Conservation (phyloP, 352 stramenopile species). For the Pythium aristosporum region DNA sequence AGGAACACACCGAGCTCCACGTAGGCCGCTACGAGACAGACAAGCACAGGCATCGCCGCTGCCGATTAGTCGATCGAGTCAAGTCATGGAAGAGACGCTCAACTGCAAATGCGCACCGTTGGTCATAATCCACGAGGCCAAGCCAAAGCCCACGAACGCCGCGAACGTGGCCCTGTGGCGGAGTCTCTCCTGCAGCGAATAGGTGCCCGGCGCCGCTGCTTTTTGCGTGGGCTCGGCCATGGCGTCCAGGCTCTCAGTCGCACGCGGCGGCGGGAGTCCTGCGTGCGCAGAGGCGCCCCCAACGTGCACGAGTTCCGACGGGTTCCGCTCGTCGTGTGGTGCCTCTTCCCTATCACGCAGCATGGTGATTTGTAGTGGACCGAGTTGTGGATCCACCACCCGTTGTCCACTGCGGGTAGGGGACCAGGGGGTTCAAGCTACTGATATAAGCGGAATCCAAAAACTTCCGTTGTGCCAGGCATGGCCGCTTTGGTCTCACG, state of each 20-base stretch:
- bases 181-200: slow-evolving; percentile 5
- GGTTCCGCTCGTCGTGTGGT: not conserved
- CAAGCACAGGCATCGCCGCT: too few relatives aligned
- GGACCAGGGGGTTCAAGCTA: slow-evolving; percentile 1
- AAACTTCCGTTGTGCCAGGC: too few relatives aligned
- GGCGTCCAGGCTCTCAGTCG: not conserved
- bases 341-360: not conserved
- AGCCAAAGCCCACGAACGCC: slow-evolving; percentile 56
- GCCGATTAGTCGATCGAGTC: too few relatives aligned
- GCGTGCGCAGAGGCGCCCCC: not conserved
- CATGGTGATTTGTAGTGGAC: not conserved
- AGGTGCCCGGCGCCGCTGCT: not conserved
- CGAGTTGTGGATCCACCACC: not conserved
- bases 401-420: slow-evolving; percentile 13
- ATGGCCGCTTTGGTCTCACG: slow-evolving; percentile 26
- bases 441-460: slow-evolving; percentile 48
- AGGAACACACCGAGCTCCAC: slow-evolving; percentile 60
- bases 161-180: slow-evolving; percentile 32
- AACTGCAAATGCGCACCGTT: slow-evolving; percentile 36
- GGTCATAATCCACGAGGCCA: slow-evolving; percentile 69
- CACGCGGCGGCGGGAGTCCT: not conserved
- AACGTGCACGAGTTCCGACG: not conserved
- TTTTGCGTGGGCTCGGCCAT: slow-evolving; percentile 2
- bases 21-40: slow-evolving; percentile 43
- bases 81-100: not conserved